A percentile compares a stretch with the other conserved stretches of the same genome.
Evolutionary conservation across 768 basidiomycete genomes (phyloP).

Genomic region (Tricholomella constricta): DNA sequence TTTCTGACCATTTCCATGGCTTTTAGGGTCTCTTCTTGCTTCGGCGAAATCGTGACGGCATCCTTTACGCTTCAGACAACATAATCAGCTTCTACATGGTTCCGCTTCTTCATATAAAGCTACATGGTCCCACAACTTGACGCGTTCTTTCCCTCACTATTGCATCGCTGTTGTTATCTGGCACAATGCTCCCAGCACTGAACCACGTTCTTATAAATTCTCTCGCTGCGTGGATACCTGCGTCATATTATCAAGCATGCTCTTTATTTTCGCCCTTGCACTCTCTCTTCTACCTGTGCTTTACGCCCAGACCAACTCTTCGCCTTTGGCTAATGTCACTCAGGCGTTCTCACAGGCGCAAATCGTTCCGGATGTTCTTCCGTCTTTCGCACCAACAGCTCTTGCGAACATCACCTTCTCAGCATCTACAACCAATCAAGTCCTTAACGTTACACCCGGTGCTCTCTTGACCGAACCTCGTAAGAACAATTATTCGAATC

Average conservation of each 20-base stretch:
- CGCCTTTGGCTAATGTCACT: slow-evolving; percentile 20
- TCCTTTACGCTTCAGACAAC: too few relatives aligned
- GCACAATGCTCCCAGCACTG: background rate
- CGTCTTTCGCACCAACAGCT: slow-evolving; percentile 39
- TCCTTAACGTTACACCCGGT: slow-evolving; percentile 37
- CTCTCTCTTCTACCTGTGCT: slow-evolving; percentile 14
- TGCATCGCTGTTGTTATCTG: background rate
- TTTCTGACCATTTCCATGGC: too few relatives aligned
- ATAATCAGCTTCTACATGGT: too few relatives aligned
- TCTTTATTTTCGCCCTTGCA: slow-evolving; percentile 1
- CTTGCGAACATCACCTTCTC: slow-evolving; percentile 40
- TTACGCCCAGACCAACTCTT: slow-evolving; percentile 15
- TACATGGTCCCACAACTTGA: background rate
- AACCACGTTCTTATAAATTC: background rate
- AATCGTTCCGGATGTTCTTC: slow-evolving; percentile 42
- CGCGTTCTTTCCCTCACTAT: background rate
- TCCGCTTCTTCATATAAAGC: background rate
- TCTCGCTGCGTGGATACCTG: background rate
- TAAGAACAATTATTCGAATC: slow-evolving; percentile 20
- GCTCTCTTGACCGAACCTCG: slow-evolving; percentile 37
- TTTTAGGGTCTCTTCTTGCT: too few relatives aligned
- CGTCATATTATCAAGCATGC: background rate
- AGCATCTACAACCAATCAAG: slow-evolving; percentile 27
- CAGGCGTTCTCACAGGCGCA: slow-evolving; percentile 37
- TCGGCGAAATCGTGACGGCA: too few relatives aligned